Base-by-base conservation (phyloP, 495 filamentous ascomycete genomes). In the Terfezia claveryi region DNA sequence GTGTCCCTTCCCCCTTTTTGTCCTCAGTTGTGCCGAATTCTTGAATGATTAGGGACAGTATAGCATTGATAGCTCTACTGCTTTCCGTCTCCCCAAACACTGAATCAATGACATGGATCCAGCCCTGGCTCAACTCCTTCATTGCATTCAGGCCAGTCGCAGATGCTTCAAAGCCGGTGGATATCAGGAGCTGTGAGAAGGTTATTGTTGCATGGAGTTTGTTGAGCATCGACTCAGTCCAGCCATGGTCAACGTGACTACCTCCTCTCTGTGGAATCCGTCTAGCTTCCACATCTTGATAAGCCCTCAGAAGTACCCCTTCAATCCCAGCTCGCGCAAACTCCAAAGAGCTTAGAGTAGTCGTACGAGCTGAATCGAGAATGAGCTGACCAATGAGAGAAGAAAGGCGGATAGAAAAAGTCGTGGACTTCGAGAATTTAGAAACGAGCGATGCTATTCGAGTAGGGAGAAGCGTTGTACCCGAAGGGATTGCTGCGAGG, bases 71-170 rank as follows among this genome's bases (percentile, higher is more conserved):
- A n/a, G 83, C 83, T 52, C 82, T 73, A 1, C 81, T 85, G 3
- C 81, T 82, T 63, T 88, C 83, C 6, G 83, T 87, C 17, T 77
- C 81, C 12, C 83, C 83, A 36, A 88, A 74, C 55, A 85, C 80
- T 17, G 80, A 77, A 66, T 88, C 82, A 32, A 88, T 69, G 2
- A 77, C 77, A 36, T 76, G 75, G 16, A 87, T 64, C 10, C 83
- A 72, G 16, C 78, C 71, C 63, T 82, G 79, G 0, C 80, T 80
- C 53, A 83, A 68, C 56, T 80, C 76, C 6, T 75, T 76, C 20
- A 74, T 69, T 16, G 77, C 76, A 3, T 73, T 71, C 52, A 86
- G 67, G 9, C 79, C 77, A 1, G 80, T 76, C 8, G 77, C 74
- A 23, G 80, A 79, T 41, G 84, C 64, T 54, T 84, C 75, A 57